phyloP scores from a whole-genome alignment of 257 asterid genomes.

The Solanum rostratum region DNA sequence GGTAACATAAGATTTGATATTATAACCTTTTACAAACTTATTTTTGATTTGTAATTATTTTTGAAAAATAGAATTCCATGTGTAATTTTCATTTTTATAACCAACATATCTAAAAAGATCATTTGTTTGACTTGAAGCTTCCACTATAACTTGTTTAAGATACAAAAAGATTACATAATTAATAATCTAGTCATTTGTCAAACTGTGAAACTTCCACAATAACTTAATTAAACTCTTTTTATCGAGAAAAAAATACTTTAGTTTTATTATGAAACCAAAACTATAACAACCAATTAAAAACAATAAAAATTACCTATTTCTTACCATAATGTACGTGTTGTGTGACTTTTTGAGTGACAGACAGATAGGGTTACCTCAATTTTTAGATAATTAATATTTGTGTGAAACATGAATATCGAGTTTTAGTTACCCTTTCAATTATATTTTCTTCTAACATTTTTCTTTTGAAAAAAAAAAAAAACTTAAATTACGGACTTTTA shows the following conservation, averaged over 20 bases:
- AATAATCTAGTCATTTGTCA: too few relatives aligned
- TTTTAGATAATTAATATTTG: background rate
- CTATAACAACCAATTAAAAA: background rate
- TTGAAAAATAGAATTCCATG: too few relatives aligned
- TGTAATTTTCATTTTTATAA: too few relatives aligned
- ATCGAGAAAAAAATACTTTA: background rate
- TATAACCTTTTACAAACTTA: too few relatives aligned
- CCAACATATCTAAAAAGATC: too few relatives aligned
- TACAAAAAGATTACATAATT: too few relatives aligned
- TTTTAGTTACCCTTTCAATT: background rate
- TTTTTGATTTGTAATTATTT: too few relatives aligned
- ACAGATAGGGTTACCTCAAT: fast-evolving
- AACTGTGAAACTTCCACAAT: background rate
- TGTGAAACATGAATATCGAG: background rate
- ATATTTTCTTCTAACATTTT: background rate
- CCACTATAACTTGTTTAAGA: too few relatives aligned
- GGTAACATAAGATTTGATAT: too few relatives aligned
- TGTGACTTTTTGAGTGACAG: background rate
- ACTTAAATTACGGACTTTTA: background rate
- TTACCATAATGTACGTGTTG: background rate
- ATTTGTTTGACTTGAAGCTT: too few relatives aligned
- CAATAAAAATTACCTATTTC: background rate
- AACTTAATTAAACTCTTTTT: background rate
- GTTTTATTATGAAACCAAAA: background rate
- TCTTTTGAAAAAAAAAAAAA: too few relatives aligned